Evolutionary conservation across 257 asterid species (phyloP).

Genomic region (Fraxinus quadrangulata): DNA sequence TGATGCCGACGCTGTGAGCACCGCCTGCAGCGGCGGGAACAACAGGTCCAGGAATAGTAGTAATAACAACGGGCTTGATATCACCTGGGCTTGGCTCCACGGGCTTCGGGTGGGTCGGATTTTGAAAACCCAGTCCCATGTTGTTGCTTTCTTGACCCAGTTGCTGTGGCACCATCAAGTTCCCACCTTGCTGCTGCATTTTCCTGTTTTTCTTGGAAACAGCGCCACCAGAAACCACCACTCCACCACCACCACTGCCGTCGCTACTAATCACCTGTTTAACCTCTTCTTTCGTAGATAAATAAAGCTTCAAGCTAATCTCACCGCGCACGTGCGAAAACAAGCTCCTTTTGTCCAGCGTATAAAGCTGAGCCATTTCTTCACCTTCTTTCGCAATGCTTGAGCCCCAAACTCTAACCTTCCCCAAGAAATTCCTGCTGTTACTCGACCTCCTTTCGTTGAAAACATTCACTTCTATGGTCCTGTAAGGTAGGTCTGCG

Average conservation of each 20-base stretch:
- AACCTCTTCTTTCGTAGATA: conserved; percentile 59
- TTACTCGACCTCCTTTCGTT: conserved; percentile 16
- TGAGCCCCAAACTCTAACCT: conserved; percentile 22
- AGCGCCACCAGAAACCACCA: conserved; percentile 19
- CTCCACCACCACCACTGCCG: neutral
- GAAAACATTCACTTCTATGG: conserved; percentile 22
- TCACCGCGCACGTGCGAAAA: conserved; percentile 28
- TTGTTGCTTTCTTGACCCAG: conserved; percentile 21
- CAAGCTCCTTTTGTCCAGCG: conserved; percentile 21
- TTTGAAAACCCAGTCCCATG: conserved; percentile 32
- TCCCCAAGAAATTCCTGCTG: conserved; percentile 22
- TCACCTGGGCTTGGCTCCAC: conserved; percentile 56
- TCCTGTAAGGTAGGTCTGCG: conserved; percentile 1
- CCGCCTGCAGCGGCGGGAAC: conserved; percentile 41
- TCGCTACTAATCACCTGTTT: conserved; percentile 47
- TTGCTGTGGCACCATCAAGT: conserved; percentile 47
- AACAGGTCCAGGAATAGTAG: conserved; percentile 47
- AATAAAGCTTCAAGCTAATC: conserved; percentile 23
- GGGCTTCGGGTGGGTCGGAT: conserved; percentile 46
- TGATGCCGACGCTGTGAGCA: conserved; percentile 16
- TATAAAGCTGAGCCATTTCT: conserved; percentile 17
- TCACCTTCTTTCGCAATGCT: conserved; percentile 24
- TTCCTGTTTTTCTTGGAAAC: conserved; percentile 61
- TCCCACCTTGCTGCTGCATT: conserved; percentile 53
- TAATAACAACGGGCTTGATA: conserved; percentile 65